Evolutionary conservation across 345 rosid genomes (phyloP), one percentile per base, ranked within the genome.

Genomic region (Eucalyptus urophylla): DNA sequence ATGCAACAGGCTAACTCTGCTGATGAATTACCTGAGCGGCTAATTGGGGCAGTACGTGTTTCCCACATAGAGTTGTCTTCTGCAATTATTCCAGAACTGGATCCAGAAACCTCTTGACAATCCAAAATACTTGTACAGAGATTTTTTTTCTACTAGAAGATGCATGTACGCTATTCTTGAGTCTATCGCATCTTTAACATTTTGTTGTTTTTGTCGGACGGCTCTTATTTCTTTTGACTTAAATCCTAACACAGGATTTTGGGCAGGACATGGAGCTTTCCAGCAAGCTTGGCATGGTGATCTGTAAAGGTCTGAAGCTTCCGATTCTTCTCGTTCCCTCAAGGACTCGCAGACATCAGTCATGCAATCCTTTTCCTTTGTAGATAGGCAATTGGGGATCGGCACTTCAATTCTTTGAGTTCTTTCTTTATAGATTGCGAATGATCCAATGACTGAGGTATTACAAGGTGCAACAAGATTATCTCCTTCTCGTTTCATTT

Each of bases 11-110:
- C 97, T 58, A 98, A 96, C 90, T 91, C 97, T 86, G 89, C 92
- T 2, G 99, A 98, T 65, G 99, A 98, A 91, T 93, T 97, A 92
- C 99, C 99, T 1, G 99, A 98, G 91, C 87, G 97, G 90, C 93
- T 97, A 87, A 96, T 97, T 24, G 99, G 99, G 87, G 99, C 99
- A 0, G 97, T 98, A 44, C 96, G 99, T 87, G 99, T 95, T 90
- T 98, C 98, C 83, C 99, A 97, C 88, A 88, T 96, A 90, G 98
- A 95, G 95, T 94, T 98, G 33, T 94, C 96, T n/a, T 95, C 97
- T 27, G 99, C 99, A n/a, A 92, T 96, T 83, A 97, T 95, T 86
- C 99, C 99, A 17, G 93, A 91, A 86, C 90, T 98, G 87, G 97
- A 92, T 31, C 94, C 93, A 62, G 76, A 54, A 60, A 37, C 88